These are phyloP conservation scores for Xylaria sp. DNA, from an alignment of 2,329 filamentous ascomycete species.

Conservation along the genomic window DNA sequence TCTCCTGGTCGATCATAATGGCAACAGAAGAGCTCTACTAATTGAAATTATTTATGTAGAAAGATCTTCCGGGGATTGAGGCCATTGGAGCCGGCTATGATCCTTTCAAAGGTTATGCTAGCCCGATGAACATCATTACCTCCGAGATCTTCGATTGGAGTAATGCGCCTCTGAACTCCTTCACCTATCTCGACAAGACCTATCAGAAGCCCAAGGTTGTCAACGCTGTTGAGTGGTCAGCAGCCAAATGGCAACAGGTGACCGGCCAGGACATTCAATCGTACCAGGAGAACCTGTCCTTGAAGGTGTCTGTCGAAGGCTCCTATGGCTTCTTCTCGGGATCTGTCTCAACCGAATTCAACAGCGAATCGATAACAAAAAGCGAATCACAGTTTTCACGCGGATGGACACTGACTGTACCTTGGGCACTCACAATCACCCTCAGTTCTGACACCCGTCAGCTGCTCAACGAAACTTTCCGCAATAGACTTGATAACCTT, in stretches of 20 bases:
- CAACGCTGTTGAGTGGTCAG: neutral
- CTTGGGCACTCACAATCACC: neutral
- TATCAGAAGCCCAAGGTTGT: neutral
- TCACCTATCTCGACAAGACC: neutral
- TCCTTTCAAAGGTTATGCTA: neutral
- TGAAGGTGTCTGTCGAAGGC: neutral
- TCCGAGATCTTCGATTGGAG: neutral
- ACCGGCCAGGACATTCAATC: neutral
- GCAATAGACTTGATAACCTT: neutral
- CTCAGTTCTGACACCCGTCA: neutral
- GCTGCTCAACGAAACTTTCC: neutral
- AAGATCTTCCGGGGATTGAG: too few species aligned
- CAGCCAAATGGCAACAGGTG: neutral
- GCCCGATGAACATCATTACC: neutral
- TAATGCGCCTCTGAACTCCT: neutral
- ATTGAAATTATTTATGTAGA: too few species aligned
- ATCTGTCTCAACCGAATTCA: neutral
- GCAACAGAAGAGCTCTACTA: too few species aligned
- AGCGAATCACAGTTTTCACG: neutral
- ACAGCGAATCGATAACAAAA: neutral
- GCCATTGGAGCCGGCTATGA: neutral
- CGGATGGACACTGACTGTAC: neutral
- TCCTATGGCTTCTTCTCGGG: neutral
- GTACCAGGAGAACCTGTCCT: neutral
- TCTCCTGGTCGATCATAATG: too few species aligned